phyloP scores from a whole-genome alignment of 257 asterid genomes.

The Solanum chilense region DNA sequence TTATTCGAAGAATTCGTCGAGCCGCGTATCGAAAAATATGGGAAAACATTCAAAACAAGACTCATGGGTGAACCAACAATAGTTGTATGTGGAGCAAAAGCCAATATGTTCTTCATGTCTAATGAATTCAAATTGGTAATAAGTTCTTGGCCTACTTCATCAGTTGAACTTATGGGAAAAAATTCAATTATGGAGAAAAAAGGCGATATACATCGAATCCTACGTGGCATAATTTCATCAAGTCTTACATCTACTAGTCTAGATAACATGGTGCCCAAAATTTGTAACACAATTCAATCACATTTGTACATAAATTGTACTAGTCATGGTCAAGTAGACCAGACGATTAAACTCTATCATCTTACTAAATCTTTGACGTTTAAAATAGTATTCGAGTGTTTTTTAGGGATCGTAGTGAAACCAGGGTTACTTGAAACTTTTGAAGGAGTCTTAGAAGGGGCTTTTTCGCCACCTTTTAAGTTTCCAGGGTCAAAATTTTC shows the following conservation, averaged over 20 bases:
- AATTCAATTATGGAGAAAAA: conserved; percentile 81
- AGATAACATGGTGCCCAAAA: conserved; percentile 49
- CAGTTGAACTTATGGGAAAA: conserved; percentile 74
- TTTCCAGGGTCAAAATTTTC: conserved; percentile 64
- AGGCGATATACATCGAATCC: conserved; percentile 56
- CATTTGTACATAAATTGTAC: conserved; percentile 36
- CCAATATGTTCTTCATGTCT: conserved; percentile 70
- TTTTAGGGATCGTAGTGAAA: conserved; percentile 53
- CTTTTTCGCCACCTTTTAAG: conserved; percentile 41
- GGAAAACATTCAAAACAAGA: conserved; percentile 64
- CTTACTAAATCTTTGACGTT: conserved; percentile 48
- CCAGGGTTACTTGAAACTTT: conserved; percentile 43
- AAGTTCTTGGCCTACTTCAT: conserved; percentile 89
- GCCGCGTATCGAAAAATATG: conserved; percentile 45
- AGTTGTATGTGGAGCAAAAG: conserved; percentile 73
- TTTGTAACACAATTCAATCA: conserved; percentile 30
- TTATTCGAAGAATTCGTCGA: conserved; percentile 56
- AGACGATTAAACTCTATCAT: conserved; percentile 30
- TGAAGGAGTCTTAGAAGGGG: conserved; percentile 77
- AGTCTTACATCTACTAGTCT: conserved; percentile 42
- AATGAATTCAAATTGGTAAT: conserved; percentile 78
- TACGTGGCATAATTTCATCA: conserved; percentile 62
- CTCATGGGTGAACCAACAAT: conserved; percentile 75
- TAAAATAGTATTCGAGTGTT: conserved; percentile 58
- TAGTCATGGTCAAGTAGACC: conserved; percentile 16